Base-by-base conservation (phyloP, 2,329 filamentous ascomycete species). In the Fusarium continuum region DNA sequence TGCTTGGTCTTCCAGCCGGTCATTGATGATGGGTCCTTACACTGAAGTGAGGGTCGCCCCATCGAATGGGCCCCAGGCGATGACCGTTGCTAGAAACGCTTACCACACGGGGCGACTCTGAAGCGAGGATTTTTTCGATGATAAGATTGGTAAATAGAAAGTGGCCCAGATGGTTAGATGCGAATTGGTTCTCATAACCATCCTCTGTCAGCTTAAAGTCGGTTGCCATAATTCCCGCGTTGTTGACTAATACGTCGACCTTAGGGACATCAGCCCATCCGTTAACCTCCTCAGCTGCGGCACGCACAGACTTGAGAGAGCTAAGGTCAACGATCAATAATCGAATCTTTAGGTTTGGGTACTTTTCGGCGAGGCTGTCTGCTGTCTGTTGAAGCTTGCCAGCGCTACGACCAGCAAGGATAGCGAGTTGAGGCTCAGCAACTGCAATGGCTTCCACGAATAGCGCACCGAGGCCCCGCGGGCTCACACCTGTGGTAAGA, bases 81-180 rank as follows among this genome's bases (percentile, higher is more conserved):
- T 60, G 56, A 1, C 55, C 56, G 3, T 17, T 54, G 2, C 56
- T 60, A 3, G 56, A 46, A 16, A 60, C 47, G 4, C 20, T 60
- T 10, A 60, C 55, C 4, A 60, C 16, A 8, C 56, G 55, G 13
- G 56, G 56, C 7, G 25, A 4, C 6, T 54, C 20, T 5, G 55
- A 41, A 6, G 39, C 25, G 2, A 60, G 8, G 3, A 54, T 17
- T 4, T 41, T 60, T 0, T 46, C n/a, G 0, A 60, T 38, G 8
- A 60, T 32, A 0, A 60, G 8, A n/a, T 60, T 60, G 3, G 56
- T 60, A 19, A 60, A 60, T 1, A 60, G 10, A 0, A 60, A 60
- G 40, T 60, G 56, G 0, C 56, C 55, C 0, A 60, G 36, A 9
- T 60, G 55, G 6, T 60, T 60, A 8, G 55, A 60, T 4, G 39